Conservation (phyloP, 176 grass and related monocot genomes). For the Raddia distichophylla region DNA sequence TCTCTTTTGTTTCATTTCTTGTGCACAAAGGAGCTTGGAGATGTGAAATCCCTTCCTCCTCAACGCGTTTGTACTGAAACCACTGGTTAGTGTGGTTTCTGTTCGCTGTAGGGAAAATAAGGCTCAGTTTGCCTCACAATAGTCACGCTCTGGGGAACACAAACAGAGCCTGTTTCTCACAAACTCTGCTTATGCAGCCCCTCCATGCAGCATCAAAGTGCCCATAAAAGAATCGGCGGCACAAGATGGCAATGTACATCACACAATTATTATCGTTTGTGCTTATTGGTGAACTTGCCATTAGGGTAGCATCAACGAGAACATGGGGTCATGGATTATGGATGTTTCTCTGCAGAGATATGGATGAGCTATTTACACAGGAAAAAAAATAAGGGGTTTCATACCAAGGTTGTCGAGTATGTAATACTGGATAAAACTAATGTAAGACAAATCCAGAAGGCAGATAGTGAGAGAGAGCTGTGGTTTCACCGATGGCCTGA, state of each 20-base stretch:
- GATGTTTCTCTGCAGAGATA: neutral
- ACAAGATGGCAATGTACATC: neutral
- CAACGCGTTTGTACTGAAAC: no score
- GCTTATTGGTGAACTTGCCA: neutral
- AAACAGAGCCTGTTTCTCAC: no score
- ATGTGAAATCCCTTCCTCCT: no score
- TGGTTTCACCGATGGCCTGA: neutral
- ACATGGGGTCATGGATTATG: neutral
- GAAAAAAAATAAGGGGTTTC: neutral
- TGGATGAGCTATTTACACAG: neutral
- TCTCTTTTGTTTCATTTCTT: no score
- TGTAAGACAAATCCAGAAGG: neutral
- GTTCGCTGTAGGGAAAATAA: no score
- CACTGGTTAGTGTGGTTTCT: no score
- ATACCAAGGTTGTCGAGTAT: constrained; percentile 3
- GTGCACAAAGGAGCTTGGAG: no score
- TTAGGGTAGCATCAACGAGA: neutral
- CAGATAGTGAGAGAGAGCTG: neutral
- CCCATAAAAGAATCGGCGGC: neutral
- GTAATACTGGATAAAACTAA: neutral
- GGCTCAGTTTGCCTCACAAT: no score
- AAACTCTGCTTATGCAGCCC: neutral
- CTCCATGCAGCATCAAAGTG: neutral
- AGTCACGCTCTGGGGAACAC: no score
- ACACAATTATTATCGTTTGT: neutral